Conservation (phyloP, 179 eudicot species). For the Beta macrorhiza region DNA sequence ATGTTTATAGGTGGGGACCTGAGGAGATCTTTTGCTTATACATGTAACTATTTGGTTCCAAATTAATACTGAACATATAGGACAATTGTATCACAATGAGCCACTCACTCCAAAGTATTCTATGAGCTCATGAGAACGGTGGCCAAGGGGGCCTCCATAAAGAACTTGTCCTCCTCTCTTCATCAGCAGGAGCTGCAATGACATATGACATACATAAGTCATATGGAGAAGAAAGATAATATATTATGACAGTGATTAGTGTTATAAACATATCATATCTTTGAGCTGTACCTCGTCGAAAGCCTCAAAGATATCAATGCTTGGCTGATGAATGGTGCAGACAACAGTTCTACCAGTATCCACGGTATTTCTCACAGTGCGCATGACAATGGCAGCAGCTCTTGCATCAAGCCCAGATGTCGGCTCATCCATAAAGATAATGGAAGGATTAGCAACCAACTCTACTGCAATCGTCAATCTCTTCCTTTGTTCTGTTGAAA, state of each 20-base stretch:
- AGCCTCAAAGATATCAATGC: constrained; percentile 42
- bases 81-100: background rate
- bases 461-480: constrained; percentile 44
- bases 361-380: constrained; percentile 42
- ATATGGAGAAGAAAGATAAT: background rate
- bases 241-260: background rate
- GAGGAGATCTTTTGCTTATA: background rate
- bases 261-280: no score
- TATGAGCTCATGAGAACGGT: constrained; percentile 22
- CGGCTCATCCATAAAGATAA: constrained; percentile 46
- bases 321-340: constrained; percentile 46
- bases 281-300: constrained; percentile 35
- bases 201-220: background rate
- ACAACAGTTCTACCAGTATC: constrained; percentile 43
- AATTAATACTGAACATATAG: background rate
- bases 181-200: constrained; percentile 28
- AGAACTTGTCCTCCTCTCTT: constrained; percentile 36
- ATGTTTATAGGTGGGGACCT: background rate
- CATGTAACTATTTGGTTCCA: background rate
- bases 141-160: constrained; percentile 35
- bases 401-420: constrained; percentile 47
- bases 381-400: constrained; percentile 48
- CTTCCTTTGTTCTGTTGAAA: constrained; percentile 44
- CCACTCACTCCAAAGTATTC: constrained; percentile 31
- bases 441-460: constrained; percentile 45